phyloP scores from a whole-genome alignment of 2,329 filamentous ascomycete genomes.

The Akanthomyces lecanii region DNA sequence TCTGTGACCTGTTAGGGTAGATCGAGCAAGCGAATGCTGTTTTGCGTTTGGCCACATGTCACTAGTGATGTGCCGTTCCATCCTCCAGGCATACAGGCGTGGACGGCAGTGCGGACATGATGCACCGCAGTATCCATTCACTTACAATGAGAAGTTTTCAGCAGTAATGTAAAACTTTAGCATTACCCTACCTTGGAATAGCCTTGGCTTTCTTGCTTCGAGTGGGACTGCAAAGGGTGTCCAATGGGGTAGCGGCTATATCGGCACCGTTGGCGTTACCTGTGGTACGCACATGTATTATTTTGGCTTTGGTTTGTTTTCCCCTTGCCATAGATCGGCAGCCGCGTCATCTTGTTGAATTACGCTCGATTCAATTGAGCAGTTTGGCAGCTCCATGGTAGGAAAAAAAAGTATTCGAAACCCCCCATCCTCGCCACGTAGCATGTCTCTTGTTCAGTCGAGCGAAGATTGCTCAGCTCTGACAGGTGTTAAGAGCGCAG shows the following conservation, averaged over 20 bases:
- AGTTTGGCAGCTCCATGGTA: too few relatives aligned
- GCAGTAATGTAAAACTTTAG: neutral
- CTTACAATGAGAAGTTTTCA: neutral
- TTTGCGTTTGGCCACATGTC: slow-evolving; percentile 1
- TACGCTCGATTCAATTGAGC: neutral
- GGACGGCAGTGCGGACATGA: neutral
- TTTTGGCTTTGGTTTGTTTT: neutral
- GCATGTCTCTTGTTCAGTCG: too few relatives aligned
- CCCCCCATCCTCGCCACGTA: too few relatives aligned
- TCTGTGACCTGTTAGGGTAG: neutral
- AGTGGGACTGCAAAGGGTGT: neutral
- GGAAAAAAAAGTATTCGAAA: too few relatives aligned
- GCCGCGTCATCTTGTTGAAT: neutral
- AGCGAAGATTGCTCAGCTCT: neutral
- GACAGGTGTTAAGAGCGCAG: neutral
- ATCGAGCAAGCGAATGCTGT: neutral
- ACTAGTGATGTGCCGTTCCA: neutral
- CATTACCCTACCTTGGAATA: neutral
- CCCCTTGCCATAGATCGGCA: neutral
- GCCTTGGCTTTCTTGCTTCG: neutral
- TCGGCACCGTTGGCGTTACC: neutral
- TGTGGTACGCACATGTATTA: neutral
- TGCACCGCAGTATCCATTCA: neutral
- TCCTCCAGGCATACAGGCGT: neutral
- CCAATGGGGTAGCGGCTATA: neutral